Base-by-base conservation (phyloP, 441 rosid species). In the Iberis amara region DNA sequence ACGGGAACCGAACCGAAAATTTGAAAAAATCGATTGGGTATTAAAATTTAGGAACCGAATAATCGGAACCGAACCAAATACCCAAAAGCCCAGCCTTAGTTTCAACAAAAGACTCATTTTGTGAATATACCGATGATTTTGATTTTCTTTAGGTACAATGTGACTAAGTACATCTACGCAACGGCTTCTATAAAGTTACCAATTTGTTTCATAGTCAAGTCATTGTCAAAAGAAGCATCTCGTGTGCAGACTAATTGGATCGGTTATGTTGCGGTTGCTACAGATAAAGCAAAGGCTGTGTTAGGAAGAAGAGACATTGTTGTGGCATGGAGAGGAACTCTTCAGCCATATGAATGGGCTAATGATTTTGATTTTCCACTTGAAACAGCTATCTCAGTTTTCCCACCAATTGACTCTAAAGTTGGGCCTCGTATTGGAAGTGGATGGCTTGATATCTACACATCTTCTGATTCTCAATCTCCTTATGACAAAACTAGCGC, bases 251-350 rank as follows among this genome's bases (percentile, higher is more conserved):
- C 95, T 10, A 79, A 76, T 55, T 85, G 90, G 95, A 71, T 82
- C 1, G 86, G 90, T 9, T 85, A 74, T 59, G 61, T 85, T 3
- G 88, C 90, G 1, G 88, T 79, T 5, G 70, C 74, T 10, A 73
- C 78, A 5, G 81, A 85, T 47, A 55, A 71, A 31, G 82, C 75
- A 9, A 79, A 73, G 68, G 59, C 53, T 1, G 46, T 37, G 44
- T 15, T 82, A 51, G 88, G 90, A 8, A 57, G 90, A 66, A 77
- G 86, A 57, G 88, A 79, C 59, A 76, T 79, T 10, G 66, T 75
- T 11, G 57, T 76, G 13, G 75, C 87, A 1, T 78, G 82, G 83
- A 64, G 83, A 43, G 87, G 83, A 50, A 76, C 83, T 0, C 35
- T 74, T 11, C 73, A 70, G 66, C 39, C 43, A 5, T 43, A 45